Base-by-base conservation (phyloP, 2,329 filamentous ascomycete species). In the Monosporascus sp. region DNA sequence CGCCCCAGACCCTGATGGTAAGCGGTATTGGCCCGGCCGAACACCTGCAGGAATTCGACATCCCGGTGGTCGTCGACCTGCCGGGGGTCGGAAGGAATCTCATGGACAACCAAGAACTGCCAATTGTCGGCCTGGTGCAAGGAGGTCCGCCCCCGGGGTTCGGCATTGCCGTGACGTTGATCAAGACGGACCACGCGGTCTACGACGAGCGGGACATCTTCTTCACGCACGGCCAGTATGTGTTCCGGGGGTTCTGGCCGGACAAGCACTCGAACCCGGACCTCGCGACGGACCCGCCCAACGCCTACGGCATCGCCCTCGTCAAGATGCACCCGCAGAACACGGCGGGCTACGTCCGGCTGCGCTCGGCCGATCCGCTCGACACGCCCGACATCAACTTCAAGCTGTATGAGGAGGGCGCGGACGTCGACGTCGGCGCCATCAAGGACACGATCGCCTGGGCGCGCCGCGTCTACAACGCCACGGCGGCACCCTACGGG, bases 371-470 rank as follows among this genome's bases (percentile, higher is more conserved):
- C 0, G 77, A 88, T 61, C 84, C 85, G 0, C 77, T 78, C 1
- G 85, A 87, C 50, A 77, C 78, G n/a, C 86, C 86, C 0, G 68
- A 78, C 36, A 85, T 86, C 63, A 76, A 78, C 64, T 84, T 85
- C 71, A 80, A 80, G 60, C 80, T 77, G 62, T 84, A 75, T 73
- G 72, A 70, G 14, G 65, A 75, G 24, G 76, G 79, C 1, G 73
- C 75, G 8, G 74, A 74, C 20, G 68, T 31, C 47, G 64, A 73
- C 22, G 58, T 72, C 7, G 77, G 80, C 38, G 76, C 77, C 1
- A 54, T 79, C 19, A 69, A 72, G 31, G 76, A 82, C 56, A 76
- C 71, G 2, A 65, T 81, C 57, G 59, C 71, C 41, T 72, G 56
- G 52, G 54, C 55, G 48, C 53, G 57, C 51, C 47, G 49, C 50